phyloP scores from a whole-genome alignment of 441 rosid species.

The Corymbia calophylla region DNA sequence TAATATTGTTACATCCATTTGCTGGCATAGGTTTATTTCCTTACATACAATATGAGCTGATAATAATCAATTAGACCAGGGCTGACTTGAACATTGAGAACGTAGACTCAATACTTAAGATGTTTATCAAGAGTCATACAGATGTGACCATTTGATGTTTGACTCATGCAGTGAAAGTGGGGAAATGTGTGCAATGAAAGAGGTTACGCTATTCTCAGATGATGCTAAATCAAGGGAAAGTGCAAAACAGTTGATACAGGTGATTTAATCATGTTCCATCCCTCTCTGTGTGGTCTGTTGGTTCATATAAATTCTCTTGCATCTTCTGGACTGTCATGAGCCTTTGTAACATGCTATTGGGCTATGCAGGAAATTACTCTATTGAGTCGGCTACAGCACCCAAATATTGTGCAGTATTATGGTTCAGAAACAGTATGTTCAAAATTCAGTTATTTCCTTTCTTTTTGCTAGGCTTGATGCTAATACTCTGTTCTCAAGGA shows the following conservation, averaged over 20 bases:
- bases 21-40: neutral
- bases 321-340: neutral
- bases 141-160: neutral
- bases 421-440: slow-evolving; percentile 79
- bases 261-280: neutral
- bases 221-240: slow-evolving; percentile 59
- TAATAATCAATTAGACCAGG: neutral
- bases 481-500: neutral
- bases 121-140: neutral
- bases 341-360: neutral
- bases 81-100: neutral
- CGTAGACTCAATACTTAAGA: neutral
- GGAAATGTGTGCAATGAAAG: slow-evolving; percentile 63
- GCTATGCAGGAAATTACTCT: slow-evolving; percentile 42
- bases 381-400: slow-evolving; percentile 55
- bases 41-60: neutral
- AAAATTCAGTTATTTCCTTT: neutral
- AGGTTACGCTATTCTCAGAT: slow-evolving; percentile 46
- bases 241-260: slow-evolving; percentile 59
- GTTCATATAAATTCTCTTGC: neutral
- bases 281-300: neutral
- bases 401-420: slow-evolving; percentile 92
- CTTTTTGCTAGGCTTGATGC: neutral
- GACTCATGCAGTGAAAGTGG: slow-evolving; percentile 37
- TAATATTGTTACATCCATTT: neutral